Percentiles rank a stretch among this genome's conserved stretches.
phyloP scores from a whole-genome alignment of 345 rosid genomes.

The Isatis tinctoria region DNA sequence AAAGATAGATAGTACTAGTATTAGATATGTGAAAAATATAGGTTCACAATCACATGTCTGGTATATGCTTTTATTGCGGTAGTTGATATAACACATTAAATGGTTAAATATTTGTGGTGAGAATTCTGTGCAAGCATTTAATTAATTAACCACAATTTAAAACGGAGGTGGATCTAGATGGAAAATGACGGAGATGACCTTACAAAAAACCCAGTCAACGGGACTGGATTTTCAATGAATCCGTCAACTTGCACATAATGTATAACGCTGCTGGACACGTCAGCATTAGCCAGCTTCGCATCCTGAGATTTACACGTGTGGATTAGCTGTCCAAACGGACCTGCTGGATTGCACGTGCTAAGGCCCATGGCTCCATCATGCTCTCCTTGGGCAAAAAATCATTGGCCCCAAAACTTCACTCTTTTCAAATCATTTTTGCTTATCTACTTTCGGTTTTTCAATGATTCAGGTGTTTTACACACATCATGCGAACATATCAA shows the following conservation, averaged over 20 bases:
- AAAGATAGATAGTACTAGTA: neutral
- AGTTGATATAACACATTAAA: constrained; percentile 20
- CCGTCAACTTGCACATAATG: neutral
- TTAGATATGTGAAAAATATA: neutral
- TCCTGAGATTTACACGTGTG: constrained; percentile 24
- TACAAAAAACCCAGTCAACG: constrained; percentile 14
- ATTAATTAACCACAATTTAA: constrained; percentile 2
- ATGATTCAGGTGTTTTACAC: constrained; percentile 20
- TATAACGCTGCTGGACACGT: constrained; percentile 12
- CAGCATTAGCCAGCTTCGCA: constrained; percentile 24
- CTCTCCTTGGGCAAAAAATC: neutral
- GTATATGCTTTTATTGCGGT: constrained; percentile 27
- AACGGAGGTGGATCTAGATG: constrained; percentile 1
- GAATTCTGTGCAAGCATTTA: constrained; percentile 22
- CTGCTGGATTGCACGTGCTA: constrained; percentile 17
- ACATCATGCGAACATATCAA: neutral
- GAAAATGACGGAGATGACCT: constrained; percentile 16
- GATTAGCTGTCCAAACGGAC: constrained; percentile 24
- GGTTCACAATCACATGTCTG: constrained; percentile 25
- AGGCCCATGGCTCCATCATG: constrained; percentile 23
- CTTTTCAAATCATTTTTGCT: neutral
- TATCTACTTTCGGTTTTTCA: neutral
- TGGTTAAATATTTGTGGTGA: neutral
- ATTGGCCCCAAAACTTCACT: neutral
- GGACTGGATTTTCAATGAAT: neutral